Base-by-base conservation (phyloP, 305 asterid species). In the Solanum hybrid region DNA sequence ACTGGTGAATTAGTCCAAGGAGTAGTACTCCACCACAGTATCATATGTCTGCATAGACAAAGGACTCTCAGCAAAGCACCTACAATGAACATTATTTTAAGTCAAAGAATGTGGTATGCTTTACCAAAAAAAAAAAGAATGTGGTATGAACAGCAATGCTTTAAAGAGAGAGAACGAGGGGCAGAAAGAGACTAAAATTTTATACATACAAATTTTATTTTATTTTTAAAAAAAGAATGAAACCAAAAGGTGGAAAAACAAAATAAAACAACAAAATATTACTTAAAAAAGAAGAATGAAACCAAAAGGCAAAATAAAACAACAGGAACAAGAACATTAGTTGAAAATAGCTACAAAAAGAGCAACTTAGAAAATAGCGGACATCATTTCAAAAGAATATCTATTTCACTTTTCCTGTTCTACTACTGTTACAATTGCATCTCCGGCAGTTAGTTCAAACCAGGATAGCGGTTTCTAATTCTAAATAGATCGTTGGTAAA, bases 51-150 rank as follows among this genome's bases (percentile, higher is more conserved):
- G 94, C 92, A 93, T 89, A 85, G 92, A 86, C 45, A 92, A 88
- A 4, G 93, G 90, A 93, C 94, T 92, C 91, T 94, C 94, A 1
- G 95, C 93, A 79, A 91, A 94, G 84, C 96, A 94, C 89, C 96
- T 94, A 94, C 69, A 82, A 31, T 51, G 31, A 51, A 27, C 40
- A 84, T 51, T 19, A 84, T 84, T 84, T 35, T 29, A 82, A 10
- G 87, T 84, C 73, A 51, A 5, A 29, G 42, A 84, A 84, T 5
- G 87, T 0, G 38, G 40, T 17, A 84, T 17, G 6, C 71, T 60
- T 60, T 60, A 60, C 26, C 71, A 51, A 51, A 51, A 45, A 13
- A 56, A 19, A 3, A 27, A 27, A 27, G 11, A 82, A 82, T 1
- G 40, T 0, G 38, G 29, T 10, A 29, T 5, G 6, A 27, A 42